Conservation (phyloP, 257 asterid genomes). For the Salvia splendens region DNA sequence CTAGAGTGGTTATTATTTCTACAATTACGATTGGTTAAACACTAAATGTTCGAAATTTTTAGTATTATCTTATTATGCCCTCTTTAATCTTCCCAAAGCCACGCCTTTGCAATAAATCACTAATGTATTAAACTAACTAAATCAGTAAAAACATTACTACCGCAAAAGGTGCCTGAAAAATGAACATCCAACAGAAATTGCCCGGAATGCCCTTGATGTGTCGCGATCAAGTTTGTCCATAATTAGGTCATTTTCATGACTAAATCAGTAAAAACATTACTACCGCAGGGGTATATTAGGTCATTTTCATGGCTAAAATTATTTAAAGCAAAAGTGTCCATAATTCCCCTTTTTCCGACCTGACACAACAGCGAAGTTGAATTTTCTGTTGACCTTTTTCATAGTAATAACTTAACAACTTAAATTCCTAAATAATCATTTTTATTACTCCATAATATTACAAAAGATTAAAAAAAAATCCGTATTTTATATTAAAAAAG, state of each 20-base stretch:
- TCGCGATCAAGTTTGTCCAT: conserved; percentile 39
- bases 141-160: conserved; percentile 18
- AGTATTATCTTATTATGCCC: no score
- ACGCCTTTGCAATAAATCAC: conserved; percentile 51
- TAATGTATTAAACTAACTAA: conserved; percentile 32
- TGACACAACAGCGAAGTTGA: conserved; percentile 44
- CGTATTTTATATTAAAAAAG: no score
- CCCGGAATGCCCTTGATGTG: conserved; percentile 61
- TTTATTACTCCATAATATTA: no score
- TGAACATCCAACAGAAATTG: conserved; percentile 36
- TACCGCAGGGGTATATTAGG: conserved; percentile 48
- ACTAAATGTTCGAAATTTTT: no score
- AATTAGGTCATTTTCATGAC: conserved; percentile 36
- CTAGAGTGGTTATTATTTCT: no score
- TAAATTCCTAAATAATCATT: no score
- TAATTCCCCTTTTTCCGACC: conserved; percentile 43
- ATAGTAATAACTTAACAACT: no score
- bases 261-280: no score
- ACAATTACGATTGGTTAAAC: no score
- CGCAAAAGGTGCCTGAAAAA: conserved; percentile 3
- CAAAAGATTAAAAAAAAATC: no score
- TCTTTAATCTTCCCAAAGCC: conserved; percentile 47
- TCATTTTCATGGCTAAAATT: conserved; percentile 37
- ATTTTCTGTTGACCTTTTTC: conserved; percentile 31
- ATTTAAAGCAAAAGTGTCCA: conserved; percentile 51